Evolutionary conservation across 192 early-diverging fungal genomes (phyloP).

Genomic region (Allomyces javanicus): DNA sequence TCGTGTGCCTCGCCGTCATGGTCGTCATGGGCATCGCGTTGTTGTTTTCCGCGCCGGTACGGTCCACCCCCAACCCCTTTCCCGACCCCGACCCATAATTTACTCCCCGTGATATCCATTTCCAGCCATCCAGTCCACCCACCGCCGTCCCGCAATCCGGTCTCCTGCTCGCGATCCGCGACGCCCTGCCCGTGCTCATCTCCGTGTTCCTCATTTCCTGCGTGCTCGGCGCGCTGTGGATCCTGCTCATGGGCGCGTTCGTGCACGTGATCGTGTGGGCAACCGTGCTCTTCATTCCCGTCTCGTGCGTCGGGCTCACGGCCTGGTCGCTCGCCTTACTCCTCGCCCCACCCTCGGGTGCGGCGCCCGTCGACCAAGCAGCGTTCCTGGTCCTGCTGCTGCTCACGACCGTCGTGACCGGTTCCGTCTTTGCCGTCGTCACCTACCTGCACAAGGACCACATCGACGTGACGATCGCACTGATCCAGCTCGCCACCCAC

Average conservation of each 20-base stretch:
- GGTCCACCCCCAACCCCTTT: too few relatives aligned
- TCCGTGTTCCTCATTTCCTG: background rate
- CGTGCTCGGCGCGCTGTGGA: background rate
- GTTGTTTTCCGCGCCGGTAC: too few relatives aligned
- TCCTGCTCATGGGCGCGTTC: background rate
- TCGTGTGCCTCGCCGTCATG: background rate
- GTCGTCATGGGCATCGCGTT: background rate
- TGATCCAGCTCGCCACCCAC: background rate
- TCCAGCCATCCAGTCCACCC: background rate
- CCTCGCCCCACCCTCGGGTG: background rate
- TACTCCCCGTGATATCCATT: too few relatives aligned
- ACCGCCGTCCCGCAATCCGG: background rate
- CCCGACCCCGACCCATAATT: too few relatives aligned
- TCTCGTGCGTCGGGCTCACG: background rate
- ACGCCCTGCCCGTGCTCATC: constrained; percentile 1
- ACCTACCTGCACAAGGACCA: background rate
- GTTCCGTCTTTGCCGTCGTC: background rate
- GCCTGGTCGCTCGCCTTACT: background rate
- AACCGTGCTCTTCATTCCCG: background rate
- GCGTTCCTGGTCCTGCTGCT: background rate
- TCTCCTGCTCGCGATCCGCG: background rate
- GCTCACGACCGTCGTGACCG: background rate
- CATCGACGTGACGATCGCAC: background rate
- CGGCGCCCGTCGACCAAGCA: background rate
- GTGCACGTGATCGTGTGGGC: background rate